These are phyloP conservation scores for Phytophthora multivora DNA, from an alignment of 352 stramenopile genomes.

Conservation along the genomic window DNA sequence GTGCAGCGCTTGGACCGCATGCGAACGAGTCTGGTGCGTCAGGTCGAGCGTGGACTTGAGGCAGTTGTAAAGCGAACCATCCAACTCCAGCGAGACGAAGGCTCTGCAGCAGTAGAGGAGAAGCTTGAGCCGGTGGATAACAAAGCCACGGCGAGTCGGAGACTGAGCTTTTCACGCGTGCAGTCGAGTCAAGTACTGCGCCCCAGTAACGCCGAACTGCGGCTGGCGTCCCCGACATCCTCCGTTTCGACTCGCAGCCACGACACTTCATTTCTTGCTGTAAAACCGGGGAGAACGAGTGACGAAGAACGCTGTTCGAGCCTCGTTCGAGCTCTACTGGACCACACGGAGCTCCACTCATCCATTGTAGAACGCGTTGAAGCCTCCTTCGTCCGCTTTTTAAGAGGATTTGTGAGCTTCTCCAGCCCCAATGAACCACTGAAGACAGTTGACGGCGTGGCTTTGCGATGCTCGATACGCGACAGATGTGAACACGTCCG, in stretches of 20 bases:
- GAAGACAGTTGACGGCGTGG: neutral
- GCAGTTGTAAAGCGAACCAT: conserved; percentile 21
- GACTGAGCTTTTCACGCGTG: conserved; percentile 25
- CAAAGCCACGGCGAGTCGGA: conserved; percentile 18
- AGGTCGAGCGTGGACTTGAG: conserved; percentile 40
- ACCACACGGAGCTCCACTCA: conserved; percentile 15
- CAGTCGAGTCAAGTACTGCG: conserved; percentile 21
- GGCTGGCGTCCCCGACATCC: conserved; percentile 28
- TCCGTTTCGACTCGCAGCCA: conserved; percentile 11
- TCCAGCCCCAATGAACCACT: neutral
- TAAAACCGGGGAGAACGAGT: neutral
- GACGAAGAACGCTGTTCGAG: conserved; percentile 8
- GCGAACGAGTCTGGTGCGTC: conserved; percentile 23
- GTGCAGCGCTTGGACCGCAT: conserved; percentile 31
- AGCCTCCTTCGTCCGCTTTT: conserved; percentile 16
- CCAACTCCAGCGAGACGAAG: conserved; percentile 20
- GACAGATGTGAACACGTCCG: conserved; percentile 14
- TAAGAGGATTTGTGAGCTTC: conserved; percentile 17
- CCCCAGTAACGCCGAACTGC: conserved; percentile 26
- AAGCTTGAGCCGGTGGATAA: conserved; percentile 8
- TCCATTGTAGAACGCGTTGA: conserved; percentile 14
- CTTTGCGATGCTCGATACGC: conserved; percentile 19
- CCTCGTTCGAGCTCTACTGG: conserved; percentile 18
- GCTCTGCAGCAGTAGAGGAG: neutral
- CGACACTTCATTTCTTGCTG: neutral